Evolutionary conservation across 371 early-diverging fungal species (phyloP).

Genomic region (Mycotypha africana): DNA sequence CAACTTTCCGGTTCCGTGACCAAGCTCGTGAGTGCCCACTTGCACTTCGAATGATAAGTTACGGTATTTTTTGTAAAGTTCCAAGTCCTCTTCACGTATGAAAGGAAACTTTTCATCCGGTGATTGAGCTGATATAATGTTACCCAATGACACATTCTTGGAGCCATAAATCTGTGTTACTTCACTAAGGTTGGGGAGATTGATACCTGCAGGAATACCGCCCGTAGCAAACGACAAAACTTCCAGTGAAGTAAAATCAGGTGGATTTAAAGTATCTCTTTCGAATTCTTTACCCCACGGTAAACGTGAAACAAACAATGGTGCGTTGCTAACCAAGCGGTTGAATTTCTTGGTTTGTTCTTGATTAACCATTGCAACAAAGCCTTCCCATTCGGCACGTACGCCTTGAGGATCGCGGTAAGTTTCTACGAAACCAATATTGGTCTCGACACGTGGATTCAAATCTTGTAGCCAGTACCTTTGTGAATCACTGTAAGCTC

Average conservation of each 20-base stretch:
- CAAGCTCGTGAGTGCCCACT: constrained; percentile 42
- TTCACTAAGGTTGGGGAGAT: constrained; percentile 58
- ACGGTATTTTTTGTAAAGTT: constrained; percentile 36
- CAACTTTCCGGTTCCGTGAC: constrained; percentile 61
- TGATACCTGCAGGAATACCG: constrained; percentile 59
- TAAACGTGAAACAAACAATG: constrained; percentile 42
- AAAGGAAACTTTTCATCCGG: constrained; percentile 50
- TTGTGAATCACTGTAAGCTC: constrained; percentile 55
- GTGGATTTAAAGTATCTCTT: constrained; percentile 52
- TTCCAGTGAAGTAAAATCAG: constrained; percentile 63
- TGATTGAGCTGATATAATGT: constrained; percentile 49
- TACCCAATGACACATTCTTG: constrained; percentile 64
- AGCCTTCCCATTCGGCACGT: constrained; percentile 66
- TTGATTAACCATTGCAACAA: constrained; percentile 63
- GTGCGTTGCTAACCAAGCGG: constrained; percentile 46
- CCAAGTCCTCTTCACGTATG: constrained; percentile 36
- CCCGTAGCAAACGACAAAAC: constrained; percentile 52
- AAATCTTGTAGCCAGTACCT: constrained; percentile 56
- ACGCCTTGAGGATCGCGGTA: constrained; percentile 63
- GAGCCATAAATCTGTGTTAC: constrained; percentile 52
- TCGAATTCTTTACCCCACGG: constrained; percentile 58
- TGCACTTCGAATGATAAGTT: constrained; percentile 60
- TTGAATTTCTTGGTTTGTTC: constrained; percentile 54
- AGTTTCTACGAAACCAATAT: constrained; percentile 52
- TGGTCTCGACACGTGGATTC: constrained; percentile 52